Base-by-base conservation (phyloP, 78 protist species). In the Dictyostelium purpureum region DNA sequence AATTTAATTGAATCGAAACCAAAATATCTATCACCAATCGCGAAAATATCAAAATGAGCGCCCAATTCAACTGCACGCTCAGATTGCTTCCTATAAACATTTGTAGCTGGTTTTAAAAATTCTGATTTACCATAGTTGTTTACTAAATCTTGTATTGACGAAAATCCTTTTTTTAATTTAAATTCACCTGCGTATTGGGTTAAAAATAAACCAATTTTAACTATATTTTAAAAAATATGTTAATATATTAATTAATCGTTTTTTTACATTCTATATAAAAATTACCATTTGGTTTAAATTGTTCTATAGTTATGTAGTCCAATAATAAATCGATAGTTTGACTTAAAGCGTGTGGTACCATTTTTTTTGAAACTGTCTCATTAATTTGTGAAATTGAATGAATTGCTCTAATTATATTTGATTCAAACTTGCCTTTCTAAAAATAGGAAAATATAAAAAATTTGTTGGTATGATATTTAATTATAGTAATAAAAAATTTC, bases 401-500 rank as follows among this genome's bases (percentile, higher is more conserved):
- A 28, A 81, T 81, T 21, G 89, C 78, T 11, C 24, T 67, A 6
- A 81, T 26, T 49, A 81, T 81, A 52, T 81, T 81, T 9, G 49
- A 33, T 69, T 81, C 89, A 69, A 18, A 33, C 69, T 81, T 49
- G 16, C 77, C 51, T 81, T 81, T 81, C 89, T 81, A 51, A 56
- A 52, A 52, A 52, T 21, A 52, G 21, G 21, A 52, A 24, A n/a
- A 24, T 9, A 56, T 24, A n/a, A 0, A n/a, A 16, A 21, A 59
- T n/a, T 7, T 43, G 33, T 38, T 52, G n/a, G 31, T 42, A 28
- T 26, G n/a, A 10, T 37, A 38, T 26, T 28, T 2, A 19, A 40
- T 6, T 61, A 14, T 12, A 63, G 16, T 43, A 7, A 33, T 5
- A 6, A 19, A 16, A 2, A 10, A 9, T 78, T 0, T 6, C 2